These are phyloP conservation scores for Grifola frondosa DNA, from an alignment of 1,284 basidiomycete genomes.

Conservation along the genomic window DNA sequence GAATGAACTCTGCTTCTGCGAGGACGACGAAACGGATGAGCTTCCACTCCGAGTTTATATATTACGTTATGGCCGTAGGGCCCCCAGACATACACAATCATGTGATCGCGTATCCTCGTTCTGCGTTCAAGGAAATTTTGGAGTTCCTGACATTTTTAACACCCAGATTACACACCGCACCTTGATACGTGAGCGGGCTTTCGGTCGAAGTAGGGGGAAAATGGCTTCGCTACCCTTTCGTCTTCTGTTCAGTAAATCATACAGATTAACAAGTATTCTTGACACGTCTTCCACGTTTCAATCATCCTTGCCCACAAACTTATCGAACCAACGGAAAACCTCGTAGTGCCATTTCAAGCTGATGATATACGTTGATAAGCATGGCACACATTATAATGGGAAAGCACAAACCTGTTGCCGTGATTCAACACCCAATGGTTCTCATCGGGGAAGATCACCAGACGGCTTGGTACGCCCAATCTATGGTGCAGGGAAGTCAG, in stretches of 20 bases:
- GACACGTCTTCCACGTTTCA: slow-evolving; percentile 6
- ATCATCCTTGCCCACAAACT: slow-evolving; percentile 56
- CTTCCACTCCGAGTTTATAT: too few species aligned
- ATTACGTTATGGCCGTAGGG: too few species aligned
- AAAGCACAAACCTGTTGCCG: slow-evolving; percentile 57
- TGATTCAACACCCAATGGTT: slow-evolving; percentile 89
- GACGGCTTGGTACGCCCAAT: slow-evolving; percentile 72
- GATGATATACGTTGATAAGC: slow-evolving; percentile 1
- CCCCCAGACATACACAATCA: too few species aligned
- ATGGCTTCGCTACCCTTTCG: too few species aligned
- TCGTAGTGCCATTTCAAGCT: slow-evolving; percentile 87
- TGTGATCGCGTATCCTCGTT: too few species aligned
- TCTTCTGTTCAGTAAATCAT: not conserved
- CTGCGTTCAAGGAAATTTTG: too few species aligned
- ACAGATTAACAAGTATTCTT: not conserved
- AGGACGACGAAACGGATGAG: too few species aligned
- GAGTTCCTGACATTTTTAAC: too few species aligned
- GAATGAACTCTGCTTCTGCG: too few species aligned
- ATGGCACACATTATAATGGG: not conserved
- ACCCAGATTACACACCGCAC: too few species aligned
- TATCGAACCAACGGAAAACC: slow-evolving; percentile 84
- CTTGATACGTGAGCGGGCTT: too few species aligned
- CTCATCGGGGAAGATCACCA: slow-evolving; percentile 91
- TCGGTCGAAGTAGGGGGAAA: too few species aligned
- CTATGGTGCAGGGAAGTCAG: slow-evolving; percentile 37